Evolutionary conservation across 805 yeast genomes (phyloP).

Genomic region (Kuraishia borneana): DNA sequence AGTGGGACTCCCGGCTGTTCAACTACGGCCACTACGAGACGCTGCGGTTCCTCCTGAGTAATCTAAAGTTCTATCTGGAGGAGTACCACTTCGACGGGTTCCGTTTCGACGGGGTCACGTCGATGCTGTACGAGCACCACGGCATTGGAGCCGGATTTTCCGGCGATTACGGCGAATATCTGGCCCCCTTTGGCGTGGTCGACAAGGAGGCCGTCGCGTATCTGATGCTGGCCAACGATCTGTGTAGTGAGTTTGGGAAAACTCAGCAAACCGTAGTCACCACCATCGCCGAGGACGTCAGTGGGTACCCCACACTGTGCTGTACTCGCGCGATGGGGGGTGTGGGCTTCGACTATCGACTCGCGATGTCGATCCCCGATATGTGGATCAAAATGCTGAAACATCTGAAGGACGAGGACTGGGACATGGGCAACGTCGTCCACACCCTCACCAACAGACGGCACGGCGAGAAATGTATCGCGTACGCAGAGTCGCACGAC

Average conservation of each 20-base stretch:
- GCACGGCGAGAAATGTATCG: constrained; percentile 77
- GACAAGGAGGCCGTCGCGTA: constrained; percentile 84
- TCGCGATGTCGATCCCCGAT: constrained; percentile 97
- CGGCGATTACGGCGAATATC: constrained; percentile 88
- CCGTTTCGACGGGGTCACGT: constrained; percentile 93
- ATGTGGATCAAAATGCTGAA: constrained; percentile 96
- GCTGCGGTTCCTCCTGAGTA: constrained; percentile 72
- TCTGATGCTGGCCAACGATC: constrained; percentile 80
- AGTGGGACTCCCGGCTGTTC: constrained; percentile 95
- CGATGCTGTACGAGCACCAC: constrained; percentile 86
- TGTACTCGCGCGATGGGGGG: constrained; percentile 69
- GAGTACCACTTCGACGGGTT: constrained; percentile 88
- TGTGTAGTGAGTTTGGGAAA: constrained; percentile 44
- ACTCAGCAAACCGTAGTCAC: constrained; percentile 28
- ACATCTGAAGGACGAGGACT: constrained; percentile 74
- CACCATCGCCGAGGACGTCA: constrained; percentile 92
- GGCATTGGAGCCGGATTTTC: constrained; percentile 84
- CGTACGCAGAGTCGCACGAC: constrained; percentile 92
- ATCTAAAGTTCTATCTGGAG: constrained; percentile 74
- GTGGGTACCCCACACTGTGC: constrained; percentile 95
- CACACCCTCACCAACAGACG: constrained; percentile 82
- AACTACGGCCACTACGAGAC: constrained; percentile 91
- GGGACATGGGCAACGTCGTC: constrained; percentile 79
- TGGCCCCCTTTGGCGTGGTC: constrained; percentile 61
- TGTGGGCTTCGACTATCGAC: constrained; percentile 84